phyloP scores from a whole-genome alignment of 768 basidiomycete genomes.

The Tricholoma matsutake region DNA sequence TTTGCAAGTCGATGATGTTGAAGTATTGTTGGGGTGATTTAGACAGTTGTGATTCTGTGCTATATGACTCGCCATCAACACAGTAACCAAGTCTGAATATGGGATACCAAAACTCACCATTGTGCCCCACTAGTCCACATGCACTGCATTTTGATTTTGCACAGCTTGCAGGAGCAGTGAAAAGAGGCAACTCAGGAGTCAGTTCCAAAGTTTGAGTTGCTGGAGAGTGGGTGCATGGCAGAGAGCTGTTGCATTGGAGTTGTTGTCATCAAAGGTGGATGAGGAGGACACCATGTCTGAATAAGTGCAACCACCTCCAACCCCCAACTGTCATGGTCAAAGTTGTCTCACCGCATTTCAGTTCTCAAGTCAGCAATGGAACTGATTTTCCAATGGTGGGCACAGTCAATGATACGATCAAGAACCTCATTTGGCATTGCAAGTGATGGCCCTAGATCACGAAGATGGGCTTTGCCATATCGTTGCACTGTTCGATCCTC shows the following conservation, averaged over 20 bases:
- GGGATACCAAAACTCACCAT: background rate
- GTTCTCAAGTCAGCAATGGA: background rate
- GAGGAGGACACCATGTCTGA: background rate
- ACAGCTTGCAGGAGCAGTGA: too few relatives aligned
- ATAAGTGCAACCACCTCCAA: background rate
- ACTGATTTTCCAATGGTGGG: background rate
- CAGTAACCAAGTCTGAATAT: background rate
- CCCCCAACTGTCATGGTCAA: background rate
- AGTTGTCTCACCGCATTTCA: conserved; percentile 4
- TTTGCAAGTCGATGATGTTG: background rate
- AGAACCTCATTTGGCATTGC: background rate
- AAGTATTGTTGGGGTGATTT: background rate
- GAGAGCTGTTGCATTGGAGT: background rate
- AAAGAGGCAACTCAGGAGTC: background rate
- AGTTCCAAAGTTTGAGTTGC: background rate
- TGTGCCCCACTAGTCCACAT: background rate
- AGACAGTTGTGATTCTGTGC: background rate
- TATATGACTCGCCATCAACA: background rate
- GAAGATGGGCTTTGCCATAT: background rate
- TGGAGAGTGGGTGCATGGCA: background rate
- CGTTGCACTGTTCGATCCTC: background rate
- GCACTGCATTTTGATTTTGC: background rate
- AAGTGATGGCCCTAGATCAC: background rate
- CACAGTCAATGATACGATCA: background rate
- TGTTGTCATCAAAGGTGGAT: background rate